phyloP scores from a whole-genome alignment of 257 asterid genomes.

The Jaltomata sinuosa region DNA sequence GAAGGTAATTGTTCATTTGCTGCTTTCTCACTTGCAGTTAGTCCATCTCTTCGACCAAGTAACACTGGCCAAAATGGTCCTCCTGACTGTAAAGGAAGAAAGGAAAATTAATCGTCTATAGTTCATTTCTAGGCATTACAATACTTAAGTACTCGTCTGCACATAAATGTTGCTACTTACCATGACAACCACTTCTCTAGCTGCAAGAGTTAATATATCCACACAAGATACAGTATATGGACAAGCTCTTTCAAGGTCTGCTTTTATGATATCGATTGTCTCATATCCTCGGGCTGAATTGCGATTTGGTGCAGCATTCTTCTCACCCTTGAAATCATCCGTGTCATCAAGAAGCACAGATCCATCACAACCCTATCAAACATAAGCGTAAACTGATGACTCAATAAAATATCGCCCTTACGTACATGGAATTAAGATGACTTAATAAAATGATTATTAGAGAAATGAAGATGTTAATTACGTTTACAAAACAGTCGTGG shows the following conservation, averaged over 20 bases:
- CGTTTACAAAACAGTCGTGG: conserved; percentile 71
- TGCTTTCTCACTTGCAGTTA: conserved; percentile 44
- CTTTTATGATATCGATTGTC: conserved; percentile 50
- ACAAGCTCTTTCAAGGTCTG: conserved; percentile 48
- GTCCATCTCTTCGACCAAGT: conserved; percentile 36
- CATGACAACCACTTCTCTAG: conserved; percentile 58
- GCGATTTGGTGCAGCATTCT: conserved; percentile 54
- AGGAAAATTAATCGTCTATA: not conserved
- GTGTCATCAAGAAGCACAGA: conserved; percentile 73
- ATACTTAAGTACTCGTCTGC: not conserved
- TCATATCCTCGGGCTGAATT: conserved; percentile 64
- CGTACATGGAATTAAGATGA: not conserved
- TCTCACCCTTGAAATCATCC: conserved; percentile 49
- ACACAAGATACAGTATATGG: conserved; percentile 42
- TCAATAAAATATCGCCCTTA: not conserved
- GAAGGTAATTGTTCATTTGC: conserved; percentile 69
- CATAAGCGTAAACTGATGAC: not conserved
- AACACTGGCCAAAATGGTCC: conserved; percentile 33
- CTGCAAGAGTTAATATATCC: conserved; percentile 41
- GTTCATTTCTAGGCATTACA: not conserved
- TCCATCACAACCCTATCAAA: conserved; percentile 65
- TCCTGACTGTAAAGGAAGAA: conserved; percentile 33
- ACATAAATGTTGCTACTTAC: conserved; percentile 15
- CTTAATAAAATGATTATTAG: not conserved
- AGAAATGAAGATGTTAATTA: not conserved